Evolutionary conservation across 306 rosid genomes (phyloP).

Genomic region (Prunus kanzakura): DNA sequence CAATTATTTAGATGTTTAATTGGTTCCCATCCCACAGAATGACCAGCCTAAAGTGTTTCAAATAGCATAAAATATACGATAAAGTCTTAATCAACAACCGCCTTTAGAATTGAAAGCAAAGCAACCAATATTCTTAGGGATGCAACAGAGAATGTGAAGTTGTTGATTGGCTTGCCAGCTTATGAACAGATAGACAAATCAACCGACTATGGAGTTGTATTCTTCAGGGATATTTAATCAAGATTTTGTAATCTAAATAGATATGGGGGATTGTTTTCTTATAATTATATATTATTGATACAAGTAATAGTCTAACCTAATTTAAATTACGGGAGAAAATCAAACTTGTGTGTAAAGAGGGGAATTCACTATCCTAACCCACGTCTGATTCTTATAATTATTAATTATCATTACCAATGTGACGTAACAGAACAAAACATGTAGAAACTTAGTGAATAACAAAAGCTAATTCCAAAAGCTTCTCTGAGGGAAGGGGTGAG

Average conservation of each 20-base stretch:
- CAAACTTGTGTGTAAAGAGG: too few species aligned
- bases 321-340: too few species aligned
- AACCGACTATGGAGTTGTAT: conserved; percentile 1
- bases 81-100: neutral
- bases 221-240: neutral
- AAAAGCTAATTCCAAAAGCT: neutral
- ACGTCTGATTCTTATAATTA: too few species aligned
- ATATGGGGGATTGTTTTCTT: neutral
- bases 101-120: neutral
- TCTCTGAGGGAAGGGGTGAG: neutral
- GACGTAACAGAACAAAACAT: neutral
- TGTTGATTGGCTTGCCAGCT: conserved; percentile 6
- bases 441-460: neutral
- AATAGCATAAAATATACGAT: neutral
- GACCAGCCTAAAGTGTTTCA: neutral
- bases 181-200: conserved; percentile 5
- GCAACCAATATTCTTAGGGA: conserved; percentile 4
- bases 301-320: too few species aligned
- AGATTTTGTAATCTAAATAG: neutral
- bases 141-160: conserved; percentile 3
- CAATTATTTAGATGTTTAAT: neutral
- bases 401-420: too few species aligned
- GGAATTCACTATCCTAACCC: too few species aligned
- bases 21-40: neutral
- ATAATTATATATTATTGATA: too few species aligned